Percentiles rank a stretch among this genome's conserved stretches.
Conservation (phyloP, 148 eudicot species). For the Rhododendron ferrugineum region DNA sequence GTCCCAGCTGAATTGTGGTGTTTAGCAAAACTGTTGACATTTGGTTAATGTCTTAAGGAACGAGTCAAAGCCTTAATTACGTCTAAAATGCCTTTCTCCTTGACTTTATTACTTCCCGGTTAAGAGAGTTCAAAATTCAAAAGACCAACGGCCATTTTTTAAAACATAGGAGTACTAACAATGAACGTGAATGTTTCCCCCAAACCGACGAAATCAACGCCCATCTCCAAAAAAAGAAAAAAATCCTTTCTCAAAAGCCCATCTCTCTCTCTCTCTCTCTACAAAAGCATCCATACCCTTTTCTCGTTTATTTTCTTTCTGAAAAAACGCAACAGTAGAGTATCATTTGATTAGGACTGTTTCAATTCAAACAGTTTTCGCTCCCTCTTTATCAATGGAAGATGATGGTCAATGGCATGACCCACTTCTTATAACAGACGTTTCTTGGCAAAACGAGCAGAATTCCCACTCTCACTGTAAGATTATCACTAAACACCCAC, state of each 20-base stretch:
- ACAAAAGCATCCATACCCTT: neutral
- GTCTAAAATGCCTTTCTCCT: neutral
- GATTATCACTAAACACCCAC: neutral
- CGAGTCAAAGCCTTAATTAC: neutral
- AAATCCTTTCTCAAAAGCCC: neutral
- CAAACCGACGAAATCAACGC: slow-evolving; percentile 23
- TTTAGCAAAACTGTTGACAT: neutral
- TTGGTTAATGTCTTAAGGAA: neutral
- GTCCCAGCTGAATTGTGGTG: neutral
- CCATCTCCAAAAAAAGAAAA: neutral
- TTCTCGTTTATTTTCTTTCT: neutral
- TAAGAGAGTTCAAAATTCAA: slow-evolving; percentile 22
- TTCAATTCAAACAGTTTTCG: slow-evolving; percentile 23
- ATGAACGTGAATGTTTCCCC: neutral
- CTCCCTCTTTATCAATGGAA: slow-evolving; percentile 36
- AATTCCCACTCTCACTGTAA: slow-evolving; percentile 29
- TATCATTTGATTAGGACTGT: slow-evolving; percentile 8
- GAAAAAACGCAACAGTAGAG: neutral
- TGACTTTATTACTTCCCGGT: slow-evolving; percentile 6
- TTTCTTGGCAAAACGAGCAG: slow-evolving; percentile 40
- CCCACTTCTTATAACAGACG: slow-evolving; percentile 85
- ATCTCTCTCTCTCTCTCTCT: neutral
- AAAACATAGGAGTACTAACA: slow-evolving; percentile 13
- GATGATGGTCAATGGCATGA: slow-evolving; percentile 59
- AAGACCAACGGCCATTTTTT: slow-evolving; percentile 26